A percentile compares a stretch with the other conserved stretches of the same genome.
Conservation (phyloP, 2,329 filamentous ascomycete genomes). For the Ceratocystis albifundus region DNA sequence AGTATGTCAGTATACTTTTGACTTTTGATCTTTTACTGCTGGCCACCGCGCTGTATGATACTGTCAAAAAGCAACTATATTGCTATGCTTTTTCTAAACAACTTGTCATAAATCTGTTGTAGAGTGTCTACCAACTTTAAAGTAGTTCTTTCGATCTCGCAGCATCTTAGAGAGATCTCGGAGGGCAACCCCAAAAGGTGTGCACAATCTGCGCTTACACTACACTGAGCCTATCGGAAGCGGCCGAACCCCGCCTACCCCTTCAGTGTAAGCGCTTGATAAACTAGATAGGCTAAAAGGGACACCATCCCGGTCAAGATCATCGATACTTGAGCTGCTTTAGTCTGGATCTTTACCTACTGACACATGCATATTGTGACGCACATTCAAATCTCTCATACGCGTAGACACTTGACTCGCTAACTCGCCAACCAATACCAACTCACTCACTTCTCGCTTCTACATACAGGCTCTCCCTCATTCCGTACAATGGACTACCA, state of each 20-base stretch:
- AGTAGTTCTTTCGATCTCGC: too few species aligned
- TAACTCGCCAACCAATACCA: neutral
- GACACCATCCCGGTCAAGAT: too few species aligned
- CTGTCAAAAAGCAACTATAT: too few species aligned
- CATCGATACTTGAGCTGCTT: too few species aligned
- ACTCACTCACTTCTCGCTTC: neutral
- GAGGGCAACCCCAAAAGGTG: too few species aligned
- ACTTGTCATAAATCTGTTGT: too few species aligned
- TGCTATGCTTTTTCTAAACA: too few species aligned
- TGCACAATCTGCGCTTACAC: neutral
- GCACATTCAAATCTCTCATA: too few species aligned
- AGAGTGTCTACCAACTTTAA: too few species aligned
- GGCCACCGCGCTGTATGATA: too few species aligned
- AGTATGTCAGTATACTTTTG: neutral
- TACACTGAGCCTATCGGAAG: conserved; percentile 4
- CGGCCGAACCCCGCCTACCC: conserved; percentile 7
- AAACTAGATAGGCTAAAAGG: neutral
- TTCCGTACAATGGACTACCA: neutral
- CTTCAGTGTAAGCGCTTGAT: neutral
- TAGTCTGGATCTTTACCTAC: neutral
- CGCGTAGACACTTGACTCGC: neutral
- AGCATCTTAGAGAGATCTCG: too few species aligned
- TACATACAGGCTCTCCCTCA: neutral
- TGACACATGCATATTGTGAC: neutral
- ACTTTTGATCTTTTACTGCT: neutral